Base-by-base conservation (phyloP, 2,329 filamentous ascomycete species). In the Aspergillus eucalypticola region DNA sequence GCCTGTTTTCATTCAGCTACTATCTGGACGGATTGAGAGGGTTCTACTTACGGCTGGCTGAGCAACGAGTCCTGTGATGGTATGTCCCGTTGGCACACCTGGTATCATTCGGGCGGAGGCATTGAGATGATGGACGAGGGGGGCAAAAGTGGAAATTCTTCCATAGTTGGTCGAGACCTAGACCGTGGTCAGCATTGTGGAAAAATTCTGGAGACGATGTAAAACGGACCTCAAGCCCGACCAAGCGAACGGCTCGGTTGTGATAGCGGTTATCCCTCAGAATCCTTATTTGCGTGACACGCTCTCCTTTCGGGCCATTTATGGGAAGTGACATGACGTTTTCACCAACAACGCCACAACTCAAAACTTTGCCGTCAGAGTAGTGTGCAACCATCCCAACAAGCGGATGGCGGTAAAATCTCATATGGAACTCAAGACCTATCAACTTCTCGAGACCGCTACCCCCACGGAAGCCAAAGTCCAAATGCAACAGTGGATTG, bases 111-210 rank as follows among this genome's bases (percentile, higher is more conserved):
- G 19, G 29, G 52, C 23, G 35, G 46, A 10, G 42, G 15, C 39
- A 32, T 41, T 42, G 21, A 58, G 38, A 41, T n/a, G 44, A 52
- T 13, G 48, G n/a, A 21, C 17, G 39, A 59, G 52, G 46, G 56
- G 60, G 35, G 56, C 56, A 11, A 61, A 55, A 21, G 35, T 56
- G 23, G 38, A 56, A 15, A 35, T 41, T 56, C 60, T 38, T 52
- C 56, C 44, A 48, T 58, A 56, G 52, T 59, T 61, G 17, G 60
- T 61, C 23, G 56, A 59, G 44, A 61, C 21, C 59, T 58, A 42
- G 17, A 44, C 42, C 32, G 44, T 23, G 19, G 35, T 61, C 55
- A 61, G 44, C 55, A 51, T 52, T 10, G 32, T 46, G 38, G 35
- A 48, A 11, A 11, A 29, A 54, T 19, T 5, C 23, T 52, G 51